phyloP scores from a whole-genome alignment of 1,139 yeast species.

The Kurtzmaniella quercitrusa region DNA sequence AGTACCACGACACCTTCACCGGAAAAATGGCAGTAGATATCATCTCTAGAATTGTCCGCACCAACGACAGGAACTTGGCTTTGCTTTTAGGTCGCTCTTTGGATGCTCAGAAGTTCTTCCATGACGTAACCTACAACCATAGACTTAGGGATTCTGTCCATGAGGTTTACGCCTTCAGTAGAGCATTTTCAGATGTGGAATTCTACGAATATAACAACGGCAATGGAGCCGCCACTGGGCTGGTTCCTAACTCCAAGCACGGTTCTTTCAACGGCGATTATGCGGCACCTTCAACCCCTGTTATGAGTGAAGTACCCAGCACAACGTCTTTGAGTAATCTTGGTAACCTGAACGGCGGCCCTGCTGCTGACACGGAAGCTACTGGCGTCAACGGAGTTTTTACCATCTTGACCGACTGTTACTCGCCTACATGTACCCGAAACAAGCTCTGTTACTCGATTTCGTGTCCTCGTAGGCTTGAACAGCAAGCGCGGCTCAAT shows the following conservation, averaged over 20 bases:
- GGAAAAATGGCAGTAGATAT: constrained; percentile 94
- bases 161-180: constrained; percentile 87
- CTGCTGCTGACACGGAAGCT: constrained; percentile 9
- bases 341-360: constrained; percentile 3
- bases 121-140: constrained; percentile 94
- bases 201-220: constrained; percentile 24
- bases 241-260: constrained; percentile 21
- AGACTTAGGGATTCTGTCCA: constrained; percentile 79
- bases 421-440: constrained; percentile 92
- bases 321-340: constrained; percentile 8
- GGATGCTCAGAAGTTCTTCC: constrained; percentile 92
- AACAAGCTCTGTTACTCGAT: constrained; percentile 87
- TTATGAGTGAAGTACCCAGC: constrained; percentile 10
- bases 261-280: constrained; percentile 25
- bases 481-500: constrained; percentile 90
- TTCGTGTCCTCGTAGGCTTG: constrained; percentile 95
- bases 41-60: constrained; percentile 76
- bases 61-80: constrained; percentile 89
- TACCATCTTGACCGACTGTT: constrained; percentile 87
- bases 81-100: constrained; percentile 83
- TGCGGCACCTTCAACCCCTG: constrained; percentile 6
- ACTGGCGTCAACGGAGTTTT: constrained; percentile 82
- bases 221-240: constrained; percentile 9
- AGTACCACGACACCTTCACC: constrained; percentile 90
- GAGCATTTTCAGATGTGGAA: constrained; percentile 41